Conservation (phyloP, 2,329 filamentous ascomycete species). For the Colletotrichum sidae region DNA sequence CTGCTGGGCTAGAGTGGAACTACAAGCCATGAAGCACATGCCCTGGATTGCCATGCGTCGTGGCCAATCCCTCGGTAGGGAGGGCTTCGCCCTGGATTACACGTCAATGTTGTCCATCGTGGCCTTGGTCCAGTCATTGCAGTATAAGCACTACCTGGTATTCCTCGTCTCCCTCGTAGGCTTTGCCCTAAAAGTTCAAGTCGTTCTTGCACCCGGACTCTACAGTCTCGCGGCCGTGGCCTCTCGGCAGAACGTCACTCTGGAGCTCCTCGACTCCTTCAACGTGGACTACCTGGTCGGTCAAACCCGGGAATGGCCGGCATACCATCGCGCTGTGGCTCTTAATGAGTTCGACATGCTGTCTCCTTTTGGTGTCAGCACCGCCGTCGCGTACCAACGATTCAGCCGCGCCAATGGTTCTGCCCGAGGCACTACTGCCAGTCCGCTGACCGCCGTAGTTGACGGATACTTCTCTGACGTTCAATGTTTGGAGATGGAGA, state of each 20-base stretch:
- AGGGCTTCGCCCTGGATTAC: constrained; percentile 12
- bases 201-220: constrained; percentile 17
- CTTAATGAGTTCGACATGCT: constrained; percentile 7
- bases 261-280: constrained; percentile 14
- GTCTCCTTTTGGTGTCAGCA: constrained; percentile 10
- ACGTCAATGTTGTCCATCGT: constrained; percentile 5
- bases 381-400: constrained; percentile 12
- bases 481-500: constrained; percentile 13
- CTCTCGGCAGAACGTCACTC: neutral
- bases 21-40: constrained; percentile 23
- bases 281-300: neutral
- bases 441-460: constrained; percentile 11
- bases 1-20: constrained; percentile 23
- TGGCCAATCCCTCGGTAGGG: neutral
- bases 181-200: constrained; percentile 1
- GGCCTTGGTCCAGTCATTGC: constrained; percentile 2
- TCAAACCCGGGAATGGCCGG: neutral
- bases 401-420: neutral
- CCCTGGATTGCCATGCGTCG: constrained; percentile 21
- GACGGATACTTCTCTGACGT: constrained; percentile 14
- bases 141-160: constrained; percentile 11
- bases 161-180: neutral
- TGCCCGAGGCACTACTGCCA: constrained; percentile 3
- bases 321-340: constrained; percentile 13
- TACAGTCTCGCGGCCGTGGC: constrained; percentile 10